phyloP scores from a whole-genome alignment of 2,329 filamentous ascomycete genomes.

The Tothia fuscella region DNA sequence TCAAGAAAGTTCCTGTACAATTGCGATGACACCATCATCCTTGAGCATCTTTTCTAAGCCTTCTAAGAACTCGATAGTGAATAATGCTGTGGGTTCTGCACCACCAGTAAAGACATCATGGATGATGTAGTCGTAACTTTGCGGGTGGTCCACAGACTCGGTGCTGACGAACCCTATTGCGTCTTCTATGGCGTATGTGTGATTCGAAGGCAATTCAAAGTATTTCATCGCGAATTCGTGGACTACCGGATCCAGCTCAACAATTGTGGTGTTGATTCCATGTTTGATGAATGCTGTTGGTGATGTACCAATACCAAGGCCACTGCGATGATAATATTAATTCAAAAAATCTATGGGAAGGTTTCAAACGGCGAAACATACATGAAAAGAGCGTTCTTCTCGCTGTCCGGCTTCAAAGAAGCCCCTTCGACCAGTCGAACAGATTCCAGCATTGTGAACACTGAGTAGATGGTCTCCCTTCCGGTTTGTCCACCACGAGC shows the following conservation, averaged over 20 bases:
- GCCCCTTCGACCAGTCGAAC: conserved; percentile 61
- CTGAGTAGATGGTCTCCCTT: conserved; percentile 80
- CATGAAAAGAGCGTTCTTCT: conserved; percentile 77
- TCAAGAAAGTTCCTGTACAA: conserved; percentile 50
- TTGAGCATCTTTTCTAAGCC: conserved; percentile 60
- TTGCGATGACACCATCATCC: conserved; percentile 71
- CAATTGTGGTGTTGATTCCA: conserved; percentile 82
- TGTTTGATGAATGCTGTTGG: conserved; percentile 78
- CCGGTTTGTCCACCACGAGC: conserved; percentile 36
- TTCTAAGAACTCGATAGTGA: conserved; percentile 72
- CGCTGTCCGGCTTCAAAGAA: conserved; percentile 41
- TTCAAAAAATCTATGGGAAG: conserved; percentile 1
- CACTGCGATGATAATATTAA: conserved; percentile 37
- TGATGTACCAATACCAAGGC: conserved; percentile 84
- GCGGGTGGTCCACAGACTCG: conserved; percentile 33
- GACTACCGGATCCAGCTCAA: conserved; percentile 88
- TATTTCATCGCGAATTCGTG: conserved; percentile 72
- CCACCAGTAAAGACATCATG: conserved; percentile 98
- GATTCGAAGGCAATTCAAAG: conserved; percentile 67
- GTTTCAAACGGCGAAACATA: no score
- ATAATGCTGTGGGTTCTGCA: conserved; percentile 77
- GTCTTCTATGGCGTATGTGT: conserved; percentile 70
- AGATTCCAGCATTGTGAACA: conserved; percentile 94
- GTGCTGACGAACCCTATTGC: conserved; percentile 56
- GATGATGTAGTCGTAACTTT: conserved; percentile 76